Evolutionary conservation across 2,329 filamentous ascomycete genomes (phyloP).

Genomic region (Alternaria dauci): DNA sequence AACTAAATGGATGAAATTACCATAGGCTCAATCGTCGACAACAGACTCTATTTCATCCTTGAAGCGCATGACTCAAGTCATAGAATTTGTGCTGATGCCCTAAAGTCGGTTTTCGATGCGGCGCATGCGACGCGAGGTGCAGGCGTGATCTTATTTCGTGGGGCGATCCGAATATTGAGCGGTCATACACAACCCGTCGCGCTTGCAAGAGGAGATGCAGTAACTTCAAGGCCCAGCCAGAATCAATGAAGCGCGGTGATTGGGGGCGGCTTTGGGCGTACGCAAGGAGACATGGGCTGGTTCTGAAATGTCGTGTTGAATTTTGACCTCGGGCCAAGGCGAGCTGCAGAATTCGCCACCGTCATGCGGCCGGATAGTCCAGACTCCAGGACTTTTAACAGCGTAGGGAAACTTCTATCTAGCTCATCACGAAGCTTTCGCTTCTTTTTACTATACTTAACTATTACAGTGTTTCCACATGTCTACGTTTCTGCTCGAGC

Average conservation of each 20-base stretch:
- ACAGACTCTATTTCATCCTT: neutral
- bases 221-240: neutral
- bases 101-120: neutral
- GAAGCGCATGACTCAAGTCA: fast-evolving
- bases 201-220: neutral
- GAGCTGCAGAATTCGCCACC: neutral
- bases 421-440: no score
- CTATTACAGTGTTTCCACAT: no score
- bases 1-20: neutral
- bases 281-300: neutral
- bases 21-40: neutral
- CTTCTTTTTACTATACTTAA: no score
- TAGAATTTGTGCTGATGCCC: neutral
- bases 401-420: no score
- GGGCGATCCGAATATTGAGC: neutral
- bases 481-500: no score
- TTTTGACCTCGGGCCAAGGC: neutral
- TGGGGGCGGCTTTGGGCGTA: neutral
- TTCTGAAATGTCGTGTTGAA: neutral
- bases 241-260: neutral
- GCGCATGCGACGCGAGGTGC: neutral
- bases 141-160: neutral
- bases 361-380: neutral
- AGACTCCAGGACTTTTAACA: neutral
- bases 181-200: neutral